These are phyloP conservation scores for Jimgerdemannia lactiflua DNA, from an alignment of 192 early-diverging fungal genomes.

Conservation along the genomic window DNA sequence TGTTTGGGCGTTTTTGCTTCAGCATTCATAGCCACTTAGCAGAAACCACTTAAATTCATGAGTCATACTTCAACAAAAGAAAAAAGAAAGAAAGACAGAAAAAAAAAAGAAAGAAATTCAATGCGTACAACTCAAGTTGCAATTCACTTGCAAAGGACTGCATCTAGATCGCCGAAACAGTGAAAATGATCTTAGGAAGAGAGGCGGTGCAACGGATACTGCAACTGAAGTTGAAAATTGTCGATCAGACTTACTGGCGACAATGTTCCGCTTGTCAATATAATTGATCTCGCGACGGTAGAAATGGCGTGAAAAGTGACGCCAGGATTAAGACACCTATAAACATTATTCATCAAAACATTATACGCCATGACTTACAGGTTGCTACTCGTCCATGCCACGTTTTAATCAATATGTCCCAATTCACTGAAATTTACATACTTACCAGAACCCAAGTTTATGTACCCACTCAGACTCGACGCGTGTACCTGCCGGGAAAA, in stretches of 20 bases:
- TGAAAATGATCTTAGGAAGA: slow-evolving; percentile 7
- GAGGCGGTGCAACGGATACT: slow-evolving; percentile 6
- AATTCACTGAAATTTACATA: not conserved
- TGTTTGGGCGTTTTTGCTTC: slow-evolving; percentile 17
- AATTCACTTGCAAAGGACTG: slow-evolving; percentile 56
- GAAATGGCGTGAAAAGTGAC: slow-evolving; percentile 41
- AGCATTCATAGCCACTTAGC: too few relatives aligned
- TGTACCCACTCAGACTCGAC: slow-evolving; percentile 11
- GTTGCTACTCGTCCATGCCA: too few relatives aligned
- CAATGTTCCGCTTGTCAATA: slow-evolving; percentile 67
- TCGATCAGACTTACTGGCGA: slow-evolving; percentile 42
- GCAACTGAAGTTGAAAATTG: too few relatives aligned
- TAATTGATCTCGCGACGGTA: slow-evolving; percentile 38
- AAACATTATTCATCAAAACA: not conserved
- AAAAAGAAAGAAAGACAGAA: not conserved
- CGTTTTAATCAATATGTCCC: too few relatives aligned
- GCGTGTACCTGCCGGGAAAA: not conserved
- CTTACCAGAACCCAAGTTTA: slow-evolving; percentile 19
- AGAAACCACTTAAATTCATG: too few relatives aligned
- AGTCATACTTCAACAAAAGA: too few relatives aligned
- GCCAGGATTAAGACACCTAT: slow-evolving; percentile 42
- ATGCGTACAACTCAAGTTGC: slow-evolving; percentile 41
- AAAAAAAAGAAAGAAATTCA: not conserved
- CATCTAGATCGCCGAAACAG: slow-evolving; percentile 15
- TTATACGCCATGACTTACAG: too few relatives aligned